Conservation (phyloP, 2,329 filamentous ascomycete genomes). For the Sporothrix brunneoviolacea region DNA sequence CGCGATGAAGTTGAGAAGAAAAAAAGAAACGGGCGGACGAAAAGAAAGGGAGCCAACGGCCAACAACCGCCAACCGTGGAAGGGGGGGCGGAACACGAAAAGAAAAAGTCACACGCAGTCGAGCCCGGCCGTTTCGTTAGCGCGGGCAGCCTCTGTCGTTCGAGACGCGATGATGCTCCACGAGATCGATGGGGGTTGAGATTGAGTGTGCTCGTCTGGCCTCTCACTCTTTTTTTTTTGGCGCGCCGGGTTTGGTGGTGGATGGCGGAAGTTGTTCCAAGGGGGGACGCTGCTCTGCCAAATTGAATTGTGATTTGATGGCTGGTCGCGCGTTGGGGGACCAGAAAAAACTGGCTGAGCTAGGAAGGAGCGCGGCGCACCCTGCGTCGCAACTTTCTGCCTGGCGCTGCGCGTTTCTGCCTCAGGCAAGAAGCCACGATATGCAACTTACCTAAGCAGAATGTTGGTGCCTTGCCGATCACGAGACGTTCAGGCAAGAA, state of each 20-base stretch:
- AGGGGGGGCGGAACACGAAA: background rate
- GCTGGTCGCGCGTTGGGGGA: slow-evolving; percentile 8
- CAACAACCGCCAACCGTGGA: background rate
- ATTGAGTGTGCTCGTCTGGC: slow-evolving; percentile 4
- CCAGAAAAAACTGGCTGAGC: slow-evolving; percentile 5
- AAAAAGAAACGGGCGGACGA: background rate
- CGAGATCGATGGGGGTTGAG: slow-evolving; percentile 7
- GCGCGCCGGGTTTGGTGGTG: slow-evolving; percentile 1
- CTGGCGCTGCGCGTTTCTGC: background rate
- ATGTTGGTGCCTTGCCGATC: too few relatives aligned
- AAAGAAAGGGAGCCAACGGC: background rate
- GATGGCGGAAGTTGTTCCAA: slow-evolving; percentile 4
- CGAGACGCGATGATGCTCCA: slow-evolving; percentile 10
- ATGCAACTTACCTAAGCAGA: background rate
- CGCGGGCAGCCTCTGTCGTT: background rate
- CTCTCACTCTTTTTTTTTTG: background rate
- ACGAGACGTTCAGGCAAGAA: too few relatives aligned
- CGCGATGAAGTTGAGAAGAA: slow-evolving; percentile 1
- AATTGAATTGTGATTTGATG: slow-evolving; percentile 1
- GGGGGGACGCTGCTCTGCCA: slow-evolving; percentile 3
- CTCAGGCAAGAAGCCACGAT: background rate
- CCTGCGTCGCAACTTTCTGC: background rate
- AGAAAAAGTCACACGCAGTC: background rate
- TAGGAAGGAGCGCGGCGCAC: slow-evolving; percentile 1
- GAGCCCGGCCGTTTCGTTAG: background rate